phyloP scores from a whole-genome alignment of 129 eudicot genomes.

The Pseudognaphalium luteoalbum region DNA sequence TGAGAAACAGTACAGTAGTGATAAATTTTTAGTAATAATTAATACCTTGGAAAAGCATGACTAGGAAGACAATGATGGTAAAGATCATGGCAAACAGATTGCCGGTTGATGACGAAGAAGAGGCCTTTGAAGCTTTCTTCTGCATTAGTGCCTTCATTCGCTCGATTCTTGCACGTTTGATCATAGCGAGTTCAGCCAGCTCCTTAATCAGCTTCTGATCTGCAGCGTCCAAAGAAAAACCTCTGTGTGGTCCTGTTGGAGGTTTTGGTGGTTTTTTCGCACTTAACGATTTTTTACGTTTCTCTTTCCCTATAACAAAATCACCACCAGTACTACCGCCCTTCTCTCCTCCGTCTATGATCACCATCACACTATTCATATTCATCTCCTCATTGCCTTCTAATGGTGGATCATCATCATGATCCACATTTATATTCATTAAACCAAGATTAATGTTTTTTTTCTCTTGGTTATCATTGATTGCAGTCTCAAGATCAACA shows the following conservation, averaged over 20 bases:
- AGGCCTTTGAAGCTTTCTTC: constrained; percentile 54
- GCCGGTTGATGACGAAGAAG: constrained; percentile 39
- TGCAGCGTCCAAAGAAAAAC: constrained; percentile 64
- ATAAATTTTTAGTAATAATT: background rate
- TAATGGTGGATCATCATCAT: background rate
- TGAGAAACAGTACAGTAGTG: background rate
- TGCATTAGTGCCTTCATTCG: constrained; percentile 78
- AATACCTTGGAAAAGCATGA: constrained; percentile 70
- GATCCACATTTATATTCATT: background rate
- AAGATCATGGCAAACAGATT: constrained; percentile 64
- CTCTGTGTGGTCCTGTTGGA: constrained; percentile 60
- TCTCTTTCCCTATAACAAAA: constrained; percentile 44
- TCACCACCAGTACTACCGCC: background rate
- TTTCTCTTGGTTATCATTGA: constrained; percentile 19
- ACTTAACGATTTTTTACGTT: constrained; percentile 43
- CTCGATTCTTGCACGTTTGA: constrained; percentile 71
- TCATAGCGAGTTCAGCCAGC: constrained; percentile 67
- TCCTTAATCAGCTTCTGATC: constrained; percentile 82
- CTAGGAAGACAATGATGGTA: constrained; percentile 53
- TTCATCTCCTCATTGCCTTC: background rate
- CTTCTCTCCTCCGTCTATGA: background rate
- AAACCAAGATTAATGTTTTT: constrained; percentile 15
- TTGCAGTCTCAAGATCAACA: constrained; percentile 57
- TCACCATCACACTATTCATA: constrained; percentile 24
- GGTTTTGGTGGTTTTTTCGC: constrained; percentile 61